Evolutionary conservation across 441 rosid genomes (phyloP), one percentile per base, ranked within the genome.

Genomic region (Populus tomentosa): DNA sequence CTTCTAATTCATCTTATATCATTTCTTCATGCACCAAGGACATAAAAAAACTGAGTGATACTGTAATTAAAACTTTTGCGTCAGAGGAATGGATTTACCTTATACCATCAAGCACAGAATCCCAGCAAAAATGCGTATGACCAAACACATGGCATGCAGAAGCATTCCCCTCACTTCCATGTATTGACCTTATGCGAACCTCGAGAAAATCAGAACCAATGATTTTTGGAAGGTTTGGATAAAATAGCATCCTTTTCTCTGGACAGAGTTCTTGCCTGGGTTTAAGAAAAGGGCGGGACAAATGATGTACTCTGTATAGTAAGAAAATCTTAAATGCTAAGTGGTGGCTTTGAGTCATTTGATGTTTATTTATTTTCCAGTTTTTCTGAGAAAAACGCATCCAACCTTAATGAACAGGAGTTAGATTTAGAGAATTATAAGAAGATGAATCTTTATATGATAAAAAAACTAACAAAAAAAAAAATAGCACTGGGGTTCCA

Each of bases 61-160:
- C 24, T 16, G 61, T 16, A 16, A 53, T 67, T 50, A 7, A 23
- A 67, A 68, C 9, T 11, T 38, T 70, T 26, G 8, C 8, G 73
- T 3, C n/a, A 42, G 66, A 65, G 36, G 3, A 26, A 68, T n/a
- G 18, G 3, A 20, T 16, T 35, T 82, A 90, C 91, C 92, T 87
- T 86, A 90, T 85, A 69, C 93, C 92, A 73, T 90, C 86, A 59
- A 90, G 80, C 71, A 78, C 69, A n/a, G 90, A 87, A 78, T 91
- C 95, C 95, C 95, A 91, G 80, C 88, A 86, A 78, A 91, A 89
- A 86, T 89, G 92, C 21, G 95, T 90, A 83, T 90, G 95, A 65
- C 92, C 95, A 72, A 90, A 89, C 59, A 89, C 89, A 62, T 89
- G 93, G 80, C 91, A 91, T 13, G 86, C 84, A 56, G 78, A 81